Conservation (phyloP, 306 rosid genomes). For the Acmispon strigosus region DNA sequence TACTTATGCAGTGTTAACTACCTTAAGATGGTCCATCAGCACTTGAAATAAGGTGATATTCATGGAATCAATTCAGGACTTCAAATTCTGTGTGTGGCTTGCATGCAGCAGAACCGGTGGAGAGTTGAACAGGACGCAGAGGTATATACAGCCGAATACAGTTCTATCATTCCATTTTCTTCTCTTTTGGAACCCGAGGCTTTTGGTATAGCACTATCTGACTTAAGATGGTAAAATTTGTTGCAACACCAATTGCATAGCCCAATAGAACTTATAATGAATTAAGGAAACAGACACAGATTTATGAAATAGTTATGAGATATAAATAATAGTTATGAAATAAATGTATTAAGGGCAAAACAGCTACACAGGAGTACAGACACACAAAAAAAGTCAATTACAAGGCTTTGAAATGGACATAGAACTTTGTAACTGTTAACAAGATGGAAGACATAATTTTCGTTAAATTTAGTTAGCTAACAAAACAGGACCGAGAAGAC, state of each 20-base stretch:
- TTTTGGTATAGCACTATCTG: conserved; percentile 71
- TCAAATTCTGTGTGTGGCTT: not conserved
- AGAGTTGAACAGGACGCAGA: conserved; percentile 13
- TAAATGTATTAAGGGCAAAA: not conserved
- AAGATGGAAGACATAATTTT: not conserved
- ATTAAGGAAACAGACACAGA: conserved; percentile 35
- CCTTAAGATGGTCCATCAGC: conserved; percentile 5
- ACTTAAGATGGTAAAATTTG: conserved; percentile 68
- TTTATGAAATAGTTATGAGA: not conserved
- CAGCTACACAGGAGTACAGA: not conserved
- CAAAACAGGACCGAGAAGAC: not conserved
- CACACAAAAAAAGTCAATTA: not conserved
- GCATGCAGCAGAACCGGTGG: conserved; percentile 7
- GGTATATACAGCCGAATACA: not conserved
- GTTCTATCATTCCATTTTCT: conserved; percentile 53
- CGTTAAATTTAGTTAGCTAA: not conserved
- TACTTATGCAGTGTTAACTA: conserved; percentile 1
- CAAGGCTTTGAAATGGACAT: not conserved
- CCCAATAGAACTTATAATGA: conserved; percentile 67
- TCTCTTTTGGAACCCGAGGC: conserved; percentile 54
- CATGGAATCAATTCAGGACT: not conserved
- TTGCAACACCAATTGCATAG: conserved; percentile 62
- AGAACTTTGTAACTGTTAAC: not conserved
- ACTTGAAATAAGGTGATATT: not conserved
- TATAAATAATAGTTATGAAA: not conserved